Base-by-base conservation (phyloP, 768 basidiomycete species). In the Podaxis pistillaris region DNA sequence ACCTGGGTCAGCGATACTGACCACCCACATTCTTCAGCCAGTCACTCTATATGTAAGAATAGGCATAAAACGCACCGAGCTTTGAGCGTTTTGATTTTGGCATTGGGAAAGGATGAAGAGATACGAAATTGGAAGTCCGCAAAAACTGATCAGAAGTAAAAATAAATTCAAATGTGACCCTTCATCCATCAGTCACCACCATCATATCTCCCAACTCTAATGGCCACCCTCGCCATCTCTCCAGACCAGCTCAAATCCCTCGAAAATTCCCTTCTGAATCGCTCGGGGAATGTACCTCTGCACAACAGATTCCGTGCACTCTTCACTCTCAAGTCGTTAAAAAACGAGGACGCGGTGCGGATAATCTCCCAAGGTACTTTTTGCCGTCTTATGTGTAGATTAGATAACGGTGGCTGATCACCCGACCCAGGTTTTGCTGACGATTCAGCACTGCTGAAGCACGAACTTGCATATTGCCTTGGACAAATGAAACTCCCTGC, bases 401-500 rank as follows among this genome's bases (percentile, higher is more conserved):
- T n/a, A 33, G 4, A 61, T 61, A 64, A 62, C 47, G 66, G 38
- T 66, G 58, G 44, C 57, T 47, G 41, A 4, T 33, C 49, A 54
- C 62, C 22, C 44, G 5, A 8, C 41, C 7, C 68, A 96, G 96
- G 90, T 28, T 93, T 99, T 72, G 74, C 76, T 37, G 96, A 98
- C 73, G 82, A 86, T 4, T 97, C 94, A 47, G 92, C 94, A 8
- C 74, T 99, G 63, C 82, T 99, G 36, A 98, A 98, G 70, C 97
- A 99, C 73, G 97, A 99, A 71, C 83, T 99, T 1, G 97, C 97
- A 0, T 99, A 98, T 73, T 96, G 94, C 69, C 83, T 99, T 2
- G 97, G 97, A 0, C 97, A 99, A 75, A 90, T 96, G 76, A 88
- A 88, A 67, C 82, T 82, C 36, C 68, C 78, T 0, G 78, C 81